These are phyloP conservation scores for Zopfia rhizophila DNA, from an alignment of 2,329 filamentous ascomycete genomes.

Conservation along the genomic window DNA sequence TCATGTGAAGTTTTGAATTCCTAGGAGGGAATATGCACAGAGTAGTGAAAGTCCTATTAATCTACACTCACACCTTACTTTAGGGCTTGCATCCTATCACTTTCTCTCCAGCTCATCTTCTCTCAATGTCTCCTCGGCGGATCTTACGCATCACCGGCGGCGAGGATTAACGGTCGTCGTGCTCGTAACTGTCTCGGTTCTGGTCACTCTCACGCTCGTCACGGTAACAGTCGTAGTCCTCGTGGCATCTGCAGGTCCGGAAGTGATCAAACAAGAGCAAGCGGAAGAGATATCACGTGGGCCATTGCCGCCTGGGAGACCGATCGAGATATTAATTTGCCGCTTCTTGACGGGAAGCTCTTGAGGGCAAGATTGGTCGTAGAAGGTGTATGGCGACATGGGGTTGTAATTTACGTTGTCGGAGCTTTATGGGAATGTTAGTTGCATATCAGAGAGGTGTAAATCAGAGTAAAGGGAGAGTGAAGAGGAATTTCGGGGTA, in stretches of 20 bases:
- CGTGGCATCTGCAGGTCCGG: conserved; percentile 35
- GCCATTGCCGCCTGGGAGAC: conserved; percentile 24
- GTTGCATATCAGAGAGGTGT: no score
- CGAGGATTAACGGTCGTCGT: conserved; percentile 28
- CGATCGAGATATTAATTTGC: conserved; percentile 41
- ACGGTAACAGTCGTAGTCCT: conserved; percentile 33
- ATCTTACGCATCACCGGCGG: conserved; percentile 6
- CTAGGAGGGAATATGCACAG: conserved; percentile 3
- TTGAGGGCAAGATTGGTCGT: conserved; percentile 36
- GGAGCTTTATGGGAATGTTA: conserved; percentile 20
- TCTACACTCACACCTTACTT: no score
- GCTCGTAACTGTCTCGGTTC: conserved; percentile 34
- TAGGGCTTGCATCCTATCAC: neutral
- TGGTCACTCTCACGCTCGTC: conserved; percentile 24
- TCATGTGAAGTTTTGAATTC: neutral
- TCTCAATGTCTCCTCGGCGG: neutral
- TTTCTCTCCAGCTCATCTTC: neutral
- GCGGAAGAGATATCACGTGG: conserved; percentile 34
- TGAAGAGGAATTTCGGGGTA: neutral
- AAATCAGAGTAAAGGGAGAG: neutral
- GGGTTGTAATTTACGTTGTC: conserved; percentile 48
- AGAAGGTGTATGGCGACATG: conserved; percentile 47
- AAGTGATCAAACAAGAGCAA: conserved; percentile 44
- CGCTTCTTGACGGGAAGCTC: conserved; percentile 44
- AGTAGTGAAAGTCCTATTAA: neutral